Evolutionary conservation across 2,329 filamentous ascomycete species (phyloP), one percentile per base, ranked within the genome.

Genomic region (Colletotrichum caudatum): DNA sequence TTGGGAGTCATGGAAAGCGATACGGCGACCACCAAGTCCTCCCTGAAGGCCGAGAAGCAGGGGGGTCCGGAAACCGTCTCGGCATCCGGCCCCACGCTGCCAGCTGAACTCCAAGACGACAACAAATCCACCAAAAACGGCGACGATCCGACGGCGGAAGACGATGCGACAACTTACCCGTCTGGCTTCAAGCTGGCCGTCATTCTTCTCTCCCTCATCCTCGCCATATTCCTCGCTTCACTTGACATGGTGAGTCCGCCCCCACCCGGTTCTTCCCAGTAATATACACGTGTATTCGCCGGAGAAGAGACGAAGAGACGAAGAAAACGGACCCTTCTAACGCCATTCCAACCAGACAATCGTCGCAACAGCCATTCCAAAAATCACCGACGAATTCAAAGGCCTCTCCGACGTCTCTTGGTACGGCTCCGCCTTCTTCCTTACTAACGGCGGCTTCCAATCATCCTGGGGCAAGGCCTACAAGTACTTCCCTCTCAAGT

Each of bases 401-500:
- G 76, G 78, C 39, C 76, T 84, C 2, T 75, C 78, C 8, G 81
- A 85, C 57, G 80, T 85, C 9, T 82, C 81, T 23, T 87, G 85
- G 85, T 87, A 87, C 70, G 83, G 82, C 1, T 80, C 81, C 33
- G 82, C 81, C 12, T 83, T 79, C 71, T 79, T 81, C 62, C 67
- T 81, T n/a, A 80, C 78, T 0, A 61, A 77, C 9, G 79, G 75
- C 14, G 69, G 53, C 37, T 73, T 75, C 53, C 73, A 75, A 29
- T 66, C 74, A 0, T 59, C 66, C 48, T 76, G 72, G 64, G 77
- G 77, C 26, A 81, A 81, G 1, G 75, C 73, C 20, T 78, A 79
- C 64, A 78, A 76, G 51, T 82, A 82, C 73, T 85, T 84, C 71
- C 75, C 80, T 41, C 77, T 85, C 60, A 76, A 75, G 54, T 29